These are phyloP conservation scores for Boeremia lycopersici DNA, from an alignment of 2,329 filamentous ascomycete genomes.

Conservation along the genomic window DNA sequence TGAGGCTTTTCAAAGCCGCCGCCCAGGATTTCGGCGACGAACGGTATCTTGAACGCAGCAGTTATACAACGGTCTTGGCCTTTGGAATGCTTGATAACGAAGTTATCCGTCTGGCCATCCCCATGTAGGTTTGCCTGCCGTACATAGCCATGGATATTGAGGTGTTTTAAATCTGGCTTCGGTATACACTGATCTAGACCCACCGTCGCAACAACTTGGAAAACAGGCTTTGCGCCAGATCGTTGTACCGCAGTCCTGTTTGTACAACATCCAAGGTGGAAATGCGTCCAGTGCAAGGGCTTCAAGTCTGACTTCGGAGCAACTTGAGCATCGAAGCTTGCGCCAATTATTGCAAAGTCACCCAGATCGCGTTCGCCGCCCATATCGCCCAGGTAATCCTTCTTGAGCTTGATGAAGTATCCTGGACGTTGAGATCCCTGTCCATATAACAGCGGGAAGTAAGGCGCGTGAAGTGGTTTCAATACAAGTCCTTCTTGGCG, in stretches of 20 bases:
- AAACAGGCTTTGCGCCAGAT: constrained; percentile 61
- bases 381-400: constrained; percentile 79
- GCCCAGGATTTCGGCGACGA: constrained; percentile 80
- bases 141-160: constrained; percentile 52
- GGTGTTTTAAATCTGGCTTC: constrained; percentile 50
- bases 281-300: constrained; percentile 75
- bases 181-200: constrained; percentile 56
- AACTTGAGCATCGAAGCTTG: constrained; percentile 69
- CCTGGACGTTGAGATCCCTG: constrained; percentile 35
- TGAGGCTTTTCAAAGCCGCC: constrained; percentile 77
- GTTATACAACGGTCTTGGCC: constrained; percentile 44
- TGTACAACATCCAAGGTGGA: constrained; percentile 76
- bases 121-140: constrained; percentile 35
- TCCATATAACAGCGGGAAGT: constrained; percentile 59
- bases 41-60: constrained; percentile 69
- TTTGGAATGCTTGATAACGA: constrained; percentile 30
- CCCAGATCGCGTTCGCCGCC: constrained; percentile 70
- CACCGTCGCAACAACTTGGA: constrained; percentile 67
- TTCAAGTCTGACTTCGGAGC: constrained; percentile 62
- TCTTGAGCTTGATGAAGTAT: constrained; percentile 83
- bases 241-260: constrained; percentile 67
- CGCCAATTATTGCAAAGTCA: constrained; percentile 82
- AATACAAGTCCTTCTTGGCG: constrained; percentile 80
- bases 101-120: constrained; percentile 25
- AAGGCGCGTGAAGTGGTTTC: constrained; percentile 76